Conservation (phyloP, 2,329 filamentous ascomycete genomes). For the Cladosporium austrohemisphaericum region DNA sequence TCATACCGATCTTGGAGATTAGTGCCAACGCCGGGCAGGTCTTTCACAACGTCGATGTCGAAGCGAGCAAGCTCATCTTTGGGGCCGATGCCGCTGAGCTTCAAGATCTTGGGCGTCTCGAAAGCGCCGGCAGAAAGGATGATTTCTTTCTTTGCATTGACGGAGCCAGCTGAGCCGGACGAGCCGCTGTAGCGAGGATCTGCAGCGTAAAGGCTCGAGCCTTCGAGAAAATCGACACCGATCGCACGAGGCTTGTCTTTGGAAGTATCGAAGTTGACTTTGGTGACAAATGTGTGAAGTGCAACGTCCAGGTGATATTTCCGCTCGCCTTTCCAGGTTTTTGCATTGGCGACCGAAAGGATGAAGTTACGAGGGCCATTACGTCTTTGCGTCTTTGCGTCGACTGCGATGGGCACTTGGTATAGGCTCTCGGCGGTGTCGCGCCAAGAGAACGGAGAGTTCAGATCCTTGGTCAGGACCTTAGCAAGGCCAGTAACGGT, state of each 20-base stretch:
- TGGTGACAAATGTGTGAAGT: conserved; percentile 62
- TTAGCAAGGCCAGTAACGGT: conserved; percentile 45
- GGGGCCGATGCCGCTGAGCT: conserved; percentile 57
- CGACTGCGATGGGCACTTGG: conserved; percentile 19
- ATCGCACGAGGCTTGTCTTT: conserved; percentile 46
- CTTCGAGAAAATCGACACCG: conserved; percentile 43
- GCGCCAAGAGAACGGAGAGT: conserved; percentile 13
- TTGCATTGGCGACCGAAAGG: conserved; percentile 26
- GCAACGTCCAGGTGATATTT: conserved; percentile 51
- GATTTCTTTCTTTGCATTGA: conserved; percentile 35
- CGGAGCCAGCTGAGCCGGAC: conserved; percentile 38
- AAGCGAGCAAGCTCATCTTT: conserved; percentile 51
- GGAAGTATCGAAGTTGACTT: conserved; percentile 61
- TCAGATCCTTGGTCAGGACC: conserved; percentile 47
- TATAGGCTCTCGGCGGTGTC: conserved; percentile 15
- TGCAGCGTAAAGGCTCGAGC: conserved; percentile 38
- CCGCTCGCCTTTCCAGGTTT: conserved; percentile 18
- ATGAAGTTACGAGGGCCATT: conserved; percentile 24
- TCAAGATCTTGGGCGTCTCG: conserved; percentile 47
- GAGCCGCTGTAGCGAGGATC: conserved; percentile 33
- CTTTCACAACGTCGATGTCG: conserved; percentile 53
- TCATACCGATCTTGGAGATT: conserved; percentile 61
- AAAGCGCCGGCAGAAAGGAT: conserved; percentile 40
- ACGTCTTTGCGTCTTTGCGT: conserved; percentile 17
- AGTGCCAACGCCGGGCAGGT: conserved; percentile 58